Evolutionary conservation across 192 early-diverging fungal genomes (phyloP), one percentile per base, ranked within the genome.

Genomic region (Coemansia sp.): DNA sequence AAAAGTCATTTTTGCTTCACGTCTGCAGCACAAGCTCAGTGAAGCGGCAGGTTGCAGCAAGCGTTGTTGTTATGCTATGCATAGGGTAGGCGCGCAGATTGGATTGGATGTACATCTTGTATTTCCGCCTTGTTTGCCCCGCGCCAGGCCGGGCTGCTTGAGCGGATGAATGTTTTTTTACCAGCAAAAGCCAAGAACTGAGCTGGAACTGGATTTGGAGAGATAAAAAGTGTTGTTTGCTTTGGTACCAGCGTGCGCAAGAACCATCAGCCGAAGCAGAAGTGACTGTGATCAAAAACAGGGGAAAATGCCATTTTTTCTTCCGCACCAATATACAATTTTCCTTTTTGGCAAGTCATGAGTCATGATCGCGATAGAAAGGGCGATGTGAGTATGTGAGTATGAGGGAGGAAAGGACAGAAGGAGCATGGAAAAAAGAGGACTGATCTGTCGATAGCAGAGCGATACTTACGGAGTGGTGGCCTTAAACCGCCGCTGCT

Each of bases 401-500:
- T n/a, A n/a, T n/a, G n/a, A n/a, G n/a, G n/a, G n/a, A n/a, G n/a
- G n/a, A n/a, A n/a, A n/a, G n/a, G n/a, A n/a, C n/a, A 31, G 28
- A 36, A 48, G 50, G 30, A 17, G 31, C 36, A 31, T 31, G 7
- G 14, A 31, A 7, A 57, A 57, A 31, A 30, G 5, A 34, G n/a
- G 33, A 3, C 7, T 14, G 7, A 57, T 57, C 31, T 17, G 28
- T 34, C 30, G 30, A 51, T 5, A 25, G 22, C 49, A 51, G 49
- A 56, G 55, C 16, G 25, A 28, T 62, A 79, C 77, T 75, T 80
- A 80, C 77, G 77, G 77, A 22, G 66, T 64, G 49, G 72, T 80
- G 65, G 66, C 60, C 77, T 80, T 80, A 42, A 68, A 72, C 73
- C 77, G 69, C 72, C 72, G 72, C 63, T 80, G 77, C 31, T 62